Conservation (phyloP, 2,329 filamentous ascomycete genomes). For the Penicillium occitanis region DNA sequence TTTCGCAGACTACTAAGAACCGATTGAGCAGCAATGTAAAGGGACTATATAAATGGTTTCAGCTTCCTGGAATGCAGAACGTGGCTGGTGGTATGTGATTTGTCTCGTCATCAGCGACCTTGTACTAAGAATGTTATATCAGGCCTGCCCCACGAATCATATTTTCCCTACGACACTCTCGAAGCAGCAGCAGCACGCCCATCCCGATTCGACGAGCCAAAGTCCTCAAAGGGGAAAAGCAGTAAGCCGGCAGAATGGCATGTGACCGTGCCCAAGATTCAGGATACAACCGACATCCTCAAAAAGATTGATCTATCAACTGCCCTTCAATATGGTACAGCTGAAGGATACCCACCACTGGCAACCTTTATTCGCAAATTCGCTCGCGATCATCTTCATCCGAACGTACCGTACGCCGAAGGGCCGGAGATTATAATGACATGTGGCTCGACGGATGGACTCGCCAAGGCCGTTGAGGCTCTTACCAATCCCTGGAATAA, state of each 20-base stretch:
- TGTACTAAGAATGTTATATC: neutral
- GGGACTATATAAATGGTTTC: slow-evolving; percentile 81
- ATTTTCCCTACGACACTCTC: slow-evolving; percentile 89
- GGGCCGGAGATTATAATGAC: slow-evolving; percentile 78
- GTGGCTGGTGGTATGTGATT: slow-evolving; percentile 55
- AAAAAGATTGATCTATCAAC: slow-evolving; percentile 77
- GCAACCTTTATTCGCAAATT: slow-evolving; percentile 78
- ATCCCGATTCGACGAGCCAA: slow-evolving; percentile 68
- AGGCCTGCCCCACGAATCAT: slow-evolving; percentile 77
- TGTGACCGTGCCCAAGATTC: slow-evolving; percentile 71
- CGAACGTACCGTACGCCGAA: slow-evolving; percentile 72
- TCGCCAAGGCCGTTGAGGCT: slow-evolving; percentile 73
- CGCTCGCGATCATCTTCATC: slow-evolving; percentile 72
- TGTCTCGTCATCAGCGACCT: neutral
- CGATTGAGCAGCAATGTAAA: slow-evolving; percentile 70
- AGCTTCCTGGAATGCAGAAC: slow-evolving; percentile 61
- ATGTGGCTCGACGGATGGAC: slow-evolving; percentile 81
- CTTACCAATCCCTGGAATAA: slow-evolving; percentile 75
- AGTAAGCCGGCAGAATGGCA: slow-evolving; percentile 47
- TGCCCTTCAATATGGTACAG: slow-evolving; percentile 83
- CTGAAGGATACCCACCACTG: slow-evolving; percentile 76
- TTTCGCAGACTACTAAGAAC: slow-evolving; percentile 66
- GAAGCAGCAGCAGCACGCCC: slow-evolving; percentile 76
- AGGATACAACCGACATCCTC: slow-evolving; percentile 56
- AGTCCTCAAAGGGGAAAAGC: slow-evolving; percentile 32